Percentiles rank a stretch among this genome's conserved stretches.
These are phyloP conservation scores for Lithospermum erythrorhizon DNA, from an alignment of 257 asterid species.

Conservation along the genomic window DNA sequence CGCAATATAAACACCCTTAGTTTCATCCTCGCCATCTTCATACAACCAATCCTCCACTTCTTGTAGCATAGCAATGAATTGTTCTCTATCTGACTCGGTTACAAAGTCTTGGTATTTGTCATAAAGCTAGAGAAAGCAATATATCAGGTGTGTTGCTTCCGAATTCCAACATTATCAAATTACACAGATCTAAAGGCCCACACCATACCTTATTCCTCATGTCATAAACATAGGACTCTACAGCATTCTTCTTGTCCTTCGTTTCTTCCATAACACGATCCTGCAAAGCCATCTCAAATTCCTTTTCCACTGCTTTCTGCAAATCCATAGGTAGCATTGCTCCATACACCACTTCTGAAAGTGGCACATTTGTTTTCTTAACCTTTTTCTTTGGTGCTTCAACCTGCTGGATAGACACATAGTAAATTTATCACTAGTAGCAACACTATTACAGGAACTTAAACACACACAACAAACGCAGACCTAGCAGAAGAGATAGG, in stretches of 20 bases:
- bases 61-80: constrained; percentile 58
- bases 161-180: neutral
- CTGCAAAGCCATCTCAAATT: constrained; percentile 96
- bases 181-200: neutral
- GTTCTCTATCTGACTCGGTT: constrained; percentile 65
- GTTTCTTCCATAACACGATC: constrained; percentile 98
- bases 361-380: constrained; percentile 57
- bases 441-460: too few relatives aligned
- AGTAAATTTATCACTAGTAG: neutral
- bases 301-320: constrained; percentile 88
- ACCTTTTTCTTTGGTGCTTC: constrained; percentile 90
- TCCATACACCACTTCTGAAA: constrained; percentile 67
- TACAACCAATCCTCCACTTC: constrained; percentile 95
- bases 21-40: constrained; percentile 95
- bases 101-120: constrained; percentile 65
- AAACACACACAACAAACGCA: too few relatives aligned
- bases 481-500: too few relatives aligned
- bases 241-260: constrained; percentile 91
- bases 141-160: neutral
- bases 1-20: constrained; percentile 56
- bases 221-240: constrained; percentile 89
- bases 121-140: constrained; percentile 43
- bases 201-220: constrained; percentile 73
- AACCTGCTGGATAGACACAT: constrained; percentile 13
- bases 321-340: constrained; percentile 56